Conservation (phyloP, 1,139 yeast genomes). For the Geotrichum reessii region DNA sequence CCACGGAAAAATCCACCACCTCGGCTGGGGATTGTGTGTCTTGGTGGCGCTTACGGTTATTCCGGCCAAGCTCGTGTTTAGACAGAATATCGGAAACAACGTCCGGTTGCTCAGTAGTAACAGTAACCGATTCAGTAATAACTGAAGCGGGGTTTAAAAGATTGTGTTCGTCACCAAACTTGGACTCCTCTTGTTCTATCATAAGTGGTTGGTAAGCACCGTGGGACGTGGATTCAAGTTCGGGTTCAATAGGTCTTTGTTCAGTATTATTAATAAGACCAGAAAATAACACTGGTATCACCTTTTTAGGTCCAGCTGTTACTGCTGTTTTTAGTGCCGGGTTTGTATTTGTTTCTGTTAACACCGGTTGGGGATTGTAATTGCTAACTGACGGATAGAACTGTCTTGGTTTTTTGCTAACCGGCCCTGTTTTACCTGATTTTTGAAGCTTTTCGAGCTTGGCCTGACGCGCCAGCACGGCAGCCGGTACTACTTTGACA, state of each 20-base stretch:
- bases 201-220: slow-evolving; percentile 19
- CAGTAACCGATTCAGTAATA: background rate
- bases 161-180: background rate
- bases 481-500: slow-evolving; percentile 26
- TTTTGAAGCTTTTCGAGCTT: slow-evolving; percentile 22
- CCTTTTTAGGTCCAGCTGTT: background rate
- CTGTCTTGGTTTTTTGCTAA: background rate
- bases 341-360: background rate
- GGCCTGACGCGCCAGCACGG: slow-evolving; percentile 29
- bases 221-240: background rate
- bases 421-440: slow-evolving; percentile 11
- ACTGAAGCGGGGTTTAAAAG: background rate
- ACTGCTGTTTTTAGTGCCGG: background rate
- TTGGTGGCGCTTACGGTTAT: slow-evolving; percentile 7
- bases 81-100: slow-evolving; percentile 5
- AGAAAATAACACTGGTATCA: background rate
- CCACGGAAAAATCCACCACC: slow-evolving; percentile 31
- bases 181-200: slow-evolving; percentile 15
- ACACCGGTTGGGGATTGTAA: slow-evolving; percentile 15
- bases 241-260: background rate
- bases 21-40: slow-evolving; percentile 6
- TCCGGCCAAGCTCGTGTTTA: slow-evolving; percentile 12
- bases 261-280: background rate
- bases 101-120: slow-evolving; percentile 7
- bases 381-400: slow-evolving; percentile 1